phyloP scores from a whole-genome alignment of 257 asterid species.

The Ajuga chamaepitys region DNA sequence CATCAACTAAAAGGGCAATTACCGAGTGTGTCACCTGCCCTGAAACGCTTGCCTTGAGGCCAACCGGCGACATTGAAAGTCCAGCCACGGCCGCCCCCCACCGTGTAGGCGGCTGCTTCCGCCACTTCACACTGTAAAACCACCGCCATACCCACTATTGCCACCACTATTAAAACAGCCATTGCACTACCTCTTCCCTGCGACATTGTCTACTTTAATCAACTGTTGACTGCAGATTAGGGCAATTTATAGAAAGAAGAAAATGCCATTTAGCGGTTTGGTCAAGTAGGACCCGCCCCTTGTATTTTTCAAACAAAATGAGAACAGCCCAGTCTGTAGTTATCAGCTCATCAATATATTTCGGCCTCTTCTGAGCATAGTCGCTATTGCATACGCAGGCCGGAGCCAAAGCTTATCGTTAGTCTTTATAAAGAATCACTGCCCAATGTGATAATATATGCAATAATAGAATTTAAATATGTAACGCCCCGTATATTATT shows the following conservation, averaged over 20 bases:
- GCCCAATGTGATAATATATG: no score
- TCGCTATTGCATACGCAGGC: no score
- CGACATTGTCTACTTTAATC: neutral
- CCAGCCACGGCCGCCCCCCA: constrained; percentile 39
- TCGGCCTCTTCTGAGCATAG: no score
- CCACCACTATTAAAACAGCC: neutral
- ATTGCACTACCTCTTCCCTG: constrained; percentile 25
- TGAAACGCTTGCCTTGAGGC: constrained; percentile 26
- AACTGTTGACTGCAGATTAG: neutral
- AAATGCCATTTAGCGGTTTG: neutral
- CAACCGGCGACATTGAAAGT: constrained; percentile 20
- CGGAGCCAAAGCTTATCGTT: no score
- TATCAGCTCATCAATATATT: no score
- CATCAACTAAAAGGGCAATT: neutral
- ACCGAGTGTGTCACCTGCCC: constrained; percentile 29
- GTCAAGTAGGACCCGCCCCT: no score
- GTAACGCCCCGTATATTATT: no score
- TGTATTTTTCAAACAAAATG: no score
- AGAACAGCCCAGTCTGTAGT: no score
- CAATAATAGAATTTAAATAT: no score
- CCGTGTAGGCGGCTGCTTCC: constrained; percentile 24
- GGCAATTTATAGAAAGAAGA: neutral
- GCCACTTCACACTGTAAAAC: neutral
- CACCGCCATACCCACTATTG: constrained; percentile 1
- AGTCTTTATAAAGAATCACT: no score